Evolutionary conservation across 371 early-diverging fungal genomes (phyloP).

Genomic region (Mucor ambiguus): DNA sequence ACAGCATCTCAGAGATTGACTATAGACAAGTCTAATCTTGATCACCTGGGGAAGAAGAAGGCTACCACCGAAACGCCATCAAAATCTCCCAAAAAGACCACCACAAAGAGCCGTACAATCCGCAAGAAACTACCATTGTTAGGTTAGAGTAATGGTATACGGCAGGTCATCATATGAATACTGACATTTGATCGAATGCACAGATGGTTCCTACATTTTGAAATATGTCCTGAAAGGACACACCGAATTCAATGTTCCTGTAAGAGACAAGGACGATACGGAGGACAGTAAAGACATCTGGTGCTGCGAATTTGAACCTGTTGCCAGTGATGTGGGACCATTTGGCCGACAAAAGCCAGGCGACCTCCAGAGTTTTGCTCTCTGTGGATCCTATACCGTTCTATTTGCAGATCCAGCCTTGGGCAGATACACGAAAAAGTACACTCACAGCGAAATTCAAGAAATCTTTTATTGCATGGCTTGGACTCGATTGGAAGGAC

Average conservation of each 20-base stretch:
- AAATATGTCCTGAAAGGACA: conserved; percentile 22
- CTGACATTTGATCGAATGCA: not conserved
- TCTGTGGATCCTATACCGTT: conserved; percentile 53
- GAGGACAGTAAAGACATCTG: conserved; percentile 33
- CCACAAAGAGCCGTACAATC: not conserved
- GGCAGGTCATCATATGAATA: not conserved
- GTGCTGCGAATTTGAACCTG: conserved; percentile 48
- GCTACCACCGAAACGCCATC: not conserved
- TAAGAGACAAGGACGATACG: conserved; percentile 11
- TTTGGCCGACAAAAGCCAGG: conserved; percentile 10
- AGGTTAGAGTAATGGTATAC: not conserved
- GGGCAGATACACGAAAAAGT: conserved; percentile 55
- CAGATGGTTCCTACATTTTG: conserved; percentile 13
- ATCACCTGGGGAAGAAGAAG: not conserved
- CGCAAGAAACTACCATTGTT: not conserved
- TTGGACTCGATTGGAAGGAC: conserved; percentile 49
- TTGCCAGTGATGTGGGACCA: not conserved
- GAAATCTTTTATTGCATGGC: conserved; percentile 59
- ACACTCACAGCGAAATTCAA: conserved; percentile 54
- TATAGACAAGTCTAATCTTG: not conserved
- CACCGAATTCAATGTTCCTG: conserved; percentile 23
- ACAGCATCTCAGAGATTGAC: not conserved
- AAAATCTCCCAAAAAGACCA: not conserved
- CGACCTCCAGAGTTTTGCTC: conserved; percentile 28
- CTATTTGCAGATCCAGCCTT: conserved; percentile 52